phyloP scores from a whole-genome alignment of 2,329 filamentous ascomycete genomes.

The Aspergillaceae sp. region DNA sequence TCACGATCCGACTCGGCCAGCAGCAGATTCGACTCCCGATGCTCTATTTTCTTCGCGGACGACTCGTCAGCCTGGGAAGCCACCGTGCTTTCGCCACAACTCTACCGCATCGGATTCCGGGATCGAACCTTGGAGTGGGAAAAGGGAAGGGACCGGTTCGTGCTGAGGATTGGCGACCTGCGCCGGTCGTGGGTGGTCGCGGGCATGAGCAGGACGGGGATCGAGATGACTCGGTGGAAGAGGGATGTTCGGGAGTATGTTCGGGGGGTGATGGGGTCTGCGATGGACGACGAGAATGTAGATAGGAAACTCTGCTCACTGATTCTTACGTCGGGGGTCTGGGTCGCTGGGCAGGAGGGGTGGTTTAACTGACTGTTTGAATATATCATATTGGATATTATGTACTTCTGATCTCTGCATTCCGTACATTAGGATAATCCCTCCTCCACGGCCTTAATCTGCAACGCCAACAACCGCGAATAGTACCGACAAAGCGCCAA shows the following conservation, averaged over 20 bases:
- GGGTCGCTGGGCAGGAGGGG: conserved; percentile 20
- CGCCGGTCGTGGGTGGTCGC: neutral
- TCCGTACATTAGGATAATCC: conserved; percentile 11
- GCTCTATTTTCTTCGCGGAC: too few species aligned
- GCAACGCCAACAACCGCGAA: conserved; percentile 45
- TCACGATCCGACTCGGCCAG: too few species aligned
- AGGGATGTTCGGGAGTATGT: conserved; percentile 14
- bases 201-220: neutral
- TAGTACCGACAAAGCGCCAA: conserved; percentile 55
- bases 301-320: conserved; percentile 20
- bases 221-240: conserved; percentile 10
- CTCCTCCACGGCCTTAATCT: conserved; percentile 40
- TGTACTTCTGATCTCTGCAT: neutral
- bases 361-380: conserved; percentile 11
- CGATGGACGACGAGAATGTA: conserved; percentile 9
- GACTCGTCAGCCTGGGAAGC: neutral
- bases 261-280: conserved; percentile 2
- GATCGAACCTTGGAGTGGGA: conserved; percentile 6
- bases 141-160: conserved; percentile 6
- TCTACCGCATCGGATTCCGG: neutral
- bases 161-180: conserved; percentile 5
- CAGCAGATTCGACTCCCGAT: too few species aligned
- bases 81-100: too few species aligned
- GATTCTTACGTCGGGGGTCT: conserved; percentile 23
- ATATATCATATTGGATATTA: too few species aligned